Conservation (phyloP, 192 early-diverging fungal species). For the Phlyctochytrium bullatum region DNA sequence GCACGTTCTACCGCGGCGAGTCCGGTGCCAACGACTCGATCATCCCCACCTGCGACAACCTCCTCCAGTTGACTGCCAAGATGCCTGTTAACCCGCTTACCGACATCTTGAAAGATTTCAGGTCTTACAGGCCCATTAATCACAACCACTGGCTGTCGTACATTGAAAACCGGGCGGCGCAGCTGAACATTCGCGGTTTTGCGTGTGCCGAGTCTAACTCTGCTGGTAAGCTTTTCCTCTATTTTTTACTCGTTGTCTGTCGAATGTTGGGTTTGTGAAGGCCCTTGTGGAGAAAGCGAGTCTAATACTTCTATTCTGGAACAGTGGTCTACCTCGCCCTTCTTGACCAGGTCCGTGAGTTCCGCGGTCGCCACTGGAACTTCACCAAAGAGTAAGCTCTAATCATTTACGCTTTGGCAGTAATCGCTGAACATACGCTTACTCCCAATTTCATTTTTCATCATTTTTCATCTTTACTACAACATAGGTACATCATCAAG, state of each 20-base stretch:
- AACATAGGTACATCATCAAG: slow-evolving; percentile 72
- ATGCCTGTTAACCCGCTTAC: slow-evolving; percentile 84
- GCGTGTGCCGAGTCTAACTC: slow-evolving; percentile 49
- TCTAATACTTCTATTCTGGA: slow-evolving; percentile 6
- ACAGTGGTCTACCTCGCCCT: slow-evolving; percentile 70
- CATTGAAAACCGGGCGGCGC: slow-evolving; percentile 48
- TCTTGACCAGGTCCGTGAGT: slow-evolving; percentile 80
- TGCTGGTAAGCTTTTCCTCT: slow-evolving; percentile 35
- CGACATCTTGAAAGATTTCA: slow-evolving; percentile 70
- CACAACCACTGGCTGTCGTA: slow-evolving; percentile 74
- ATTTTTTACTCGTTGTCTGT: not conserved
- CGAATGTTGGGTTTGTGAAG: not conserved
- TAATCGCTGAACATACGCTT: not conserved
- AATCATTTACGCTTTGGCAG: slow-evolving; percentile 3
- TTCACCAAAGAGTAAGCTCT: slow-evolving; percentile 69
- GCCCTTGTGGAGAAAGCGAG: not conserved
- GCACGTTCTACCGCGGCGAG: slow-evolving; percentile 75
- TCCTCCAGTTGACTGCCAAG: slow-evolving; percentile 73
- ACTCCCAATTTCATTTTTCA: not conserved
- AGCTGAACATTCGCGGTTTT: slow-evolving; percentile 25
- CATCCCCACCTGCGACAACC: slow-evolving; percentile 81
- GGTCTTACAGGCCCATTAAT: slow-evolving; percentile 75
- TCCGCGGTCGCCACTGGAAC: slow-evolving; percentile 84
- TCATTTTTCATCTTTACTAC: too few relatives aligned
- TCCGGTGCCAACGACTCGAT: slow-evolving; percentile 84